A percentile compares a stretch with the other conserved stretches of the same genome.
Conservation (phyloP, 163 green algal genomes). For the Scenedesmus sp. region DNA sequence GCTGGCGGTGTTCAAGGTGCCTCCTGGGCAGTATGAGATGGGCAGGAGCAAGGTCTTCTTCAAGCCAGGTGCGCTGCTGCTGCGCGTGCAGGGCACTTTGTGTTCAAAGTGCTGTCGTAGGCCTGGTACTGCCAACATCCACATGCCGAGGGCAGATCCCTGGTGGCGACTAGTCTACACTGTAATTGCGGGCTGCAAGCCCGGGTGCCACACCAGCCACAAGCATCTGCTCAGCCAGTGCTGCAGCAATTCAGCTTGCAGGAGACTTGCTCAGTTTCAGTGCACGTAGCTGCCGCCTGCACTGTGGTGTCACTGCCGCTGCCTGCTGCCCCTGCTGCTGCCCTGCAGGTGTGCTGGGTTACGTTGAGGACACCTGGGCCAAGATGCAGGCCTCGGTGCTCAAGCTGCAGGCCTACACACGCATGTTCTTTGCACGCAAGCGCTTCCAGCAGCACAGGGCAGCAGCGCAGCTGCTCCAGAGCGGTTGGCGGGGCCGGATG, state of each 20-base stretch:
- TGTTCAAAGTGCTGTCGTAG: no score
- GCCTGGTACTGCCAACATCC: no score
- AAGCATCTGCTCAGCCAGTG: background rate
- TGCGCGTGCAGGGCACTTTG: background rate
- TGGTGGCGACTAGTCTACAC: no score
- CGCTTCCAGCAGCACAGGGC: conserved; percentile 59
- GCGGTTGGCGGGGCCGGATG: conserved; percentile 47
- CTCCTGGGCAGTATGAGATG: conserved; percentile 67
- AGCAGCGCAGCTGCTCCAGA: conserved; percentile 72
- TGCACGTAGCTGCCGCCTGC: background rate
- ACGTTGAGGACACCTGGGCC: conserved; percentile 83
- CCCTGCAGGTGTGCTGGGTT: conserved; percentile 83
- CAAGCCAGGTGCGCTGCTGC: conserved; percentile 65
- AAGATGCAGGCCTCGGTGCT: conserved; percentile 64
- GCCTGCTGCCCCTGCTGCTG: background rate
- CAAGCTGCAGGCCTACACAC: conserved; percentile 76
- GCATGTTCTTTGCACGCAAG: conserved; percentile 62
- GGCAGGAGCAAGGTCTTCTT: conserved; percentile 93
- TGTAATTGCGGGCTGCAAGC: no score
- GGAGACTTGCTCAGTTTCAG: background rate
- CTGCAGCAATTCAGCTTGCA: background rate
- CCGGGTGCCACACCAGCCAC: no score
- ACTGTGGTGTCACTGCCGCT: background rate
- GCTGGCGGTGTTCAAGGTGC: conserved; percentile 80
- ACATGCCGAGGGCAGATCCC: no score